Conservation (phyloP, 805 yeast species). For the Spathaspora gorwiae region DNA sequence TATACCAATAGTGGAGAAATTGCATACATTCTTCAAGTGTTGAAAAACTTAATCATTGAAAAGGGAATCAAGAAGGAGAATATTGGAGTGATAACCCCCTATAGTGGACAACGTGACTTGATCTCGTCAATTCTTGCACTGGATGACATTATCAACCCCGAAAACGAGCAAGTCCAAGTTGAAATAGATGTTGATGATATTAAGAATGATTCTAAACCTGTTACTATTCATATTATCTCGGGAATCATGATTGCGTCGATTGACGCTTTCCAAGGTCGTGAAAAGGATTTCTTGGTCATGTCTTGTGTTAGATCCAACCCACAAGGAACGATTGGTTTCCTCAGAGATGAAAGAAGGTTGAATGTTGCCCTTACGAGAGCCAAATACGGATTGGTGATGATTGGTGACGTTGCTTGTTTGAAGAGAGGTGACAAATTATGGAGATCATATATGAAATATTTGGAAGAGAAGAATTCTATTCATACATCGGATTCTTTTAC, state of each 20-base stretch:
- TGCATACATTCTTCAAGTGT: conserved; percentile 39
- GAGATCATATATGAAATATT: conserved; percentile 44
- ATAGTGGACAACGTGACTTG: conserved; percentile 67
- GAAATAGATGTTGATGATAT: conserved; percentile 63
- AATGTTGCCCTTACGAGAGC: conserved; percentile 91
- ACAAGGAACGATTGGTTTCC: conserved; percentile 70
- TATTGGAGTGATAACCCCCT: conserved; percentile 72
- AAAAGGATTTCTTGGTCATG: conserved; percentile 47
- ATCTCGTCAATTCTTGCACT: conserved; percentile 47
- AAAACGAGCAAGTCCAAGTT: conserved; percentile 39
- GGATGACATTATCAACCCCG: conserved; percentile 56
- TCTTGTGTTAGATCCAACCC: conserved; percentile 66
- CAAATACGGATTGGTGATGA: conserved; percentile 62
- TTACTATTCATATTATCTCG: conserved; percentile 46
- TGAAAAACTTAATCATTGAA: conserved; percentile 50
- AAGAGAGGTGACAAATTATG: conserved; percentile 47
- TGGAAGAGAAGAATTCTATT: conserved; percentile 22
- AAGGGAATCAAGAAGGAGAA: conserved; percentile 46
- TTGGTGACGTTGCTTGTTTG: conserved; percentile 38
- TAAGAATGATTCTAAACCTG: conserved; percentile 39
- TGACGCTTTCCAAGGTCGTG: conserved; percentile 60
- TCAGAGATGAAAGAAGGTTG: conserved; percentile 78
- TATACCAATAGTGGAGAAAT: conserved; percentile 56
- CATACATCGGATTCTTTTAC: conserved; percentile 5
- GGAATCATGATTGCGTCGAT: conserved; percentile 53